Base-by-base conservation (phyloP, 106 monocot species). In the Apostasia ramifera region DNA sequence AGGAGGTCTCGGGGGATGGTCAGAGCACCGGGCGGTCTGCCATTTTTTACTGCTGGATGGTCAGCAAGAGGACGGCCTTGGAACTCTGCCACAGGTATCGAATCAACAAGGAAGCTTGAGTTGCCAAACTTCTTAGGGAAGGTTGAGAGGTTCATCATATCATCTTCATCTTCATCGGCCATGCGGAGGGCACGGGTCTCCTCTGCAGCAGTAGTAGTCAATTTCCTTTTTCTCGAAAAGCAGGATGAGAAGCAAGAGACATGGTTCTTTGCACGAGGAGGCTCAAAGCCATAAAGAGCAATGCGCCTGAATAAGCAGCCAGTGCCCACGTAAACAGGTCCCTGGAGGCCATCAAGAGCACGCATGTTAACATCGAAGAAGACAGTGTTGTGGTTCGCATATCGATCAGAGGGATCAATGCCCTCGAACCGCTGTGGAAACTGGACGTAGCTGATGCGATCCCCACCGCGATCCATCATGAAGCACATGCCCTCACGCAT, bases 351-450 rank as follows among this genome's bases (percentile, higher is more conserved):
- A 46, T 94, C 93, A 5, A 94, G 84, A 0, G 89, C 93, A 4
- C 89, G 84, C 93, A 94, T 89, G 78, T 94, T 94, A 64, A 81
- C 86, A 40, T 94, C 93, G 52, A 94, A 94, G 82, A 94, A 94
- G 64, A 94, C 93, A 1, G 89, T 89, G 71, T 94, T 93, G 71
- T 84, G 78, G 57, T 93, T 93, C 59, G 93, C 93, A 49, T 93
- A 93, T 0, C 93, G 89, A 42, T 93, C 93, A 12, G 89, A 89
- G 47, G 89, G 89, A 69, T 93, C 93, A 8, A 93, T 93, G 55
- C 93, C 93, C 61, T 93, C 93, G 57, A 93, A 93, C n/a, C 93
- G 70, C 73, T 93, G 93, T 0, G 93, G 93, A 70, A 93, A 93
- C 77, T 89, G 89, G 12, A 89, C 89, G 44, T 93, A 89, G 68